Conservation (phyloP, 1,139 yeast species). For the Suhomyces ambrosiae region DNA sequence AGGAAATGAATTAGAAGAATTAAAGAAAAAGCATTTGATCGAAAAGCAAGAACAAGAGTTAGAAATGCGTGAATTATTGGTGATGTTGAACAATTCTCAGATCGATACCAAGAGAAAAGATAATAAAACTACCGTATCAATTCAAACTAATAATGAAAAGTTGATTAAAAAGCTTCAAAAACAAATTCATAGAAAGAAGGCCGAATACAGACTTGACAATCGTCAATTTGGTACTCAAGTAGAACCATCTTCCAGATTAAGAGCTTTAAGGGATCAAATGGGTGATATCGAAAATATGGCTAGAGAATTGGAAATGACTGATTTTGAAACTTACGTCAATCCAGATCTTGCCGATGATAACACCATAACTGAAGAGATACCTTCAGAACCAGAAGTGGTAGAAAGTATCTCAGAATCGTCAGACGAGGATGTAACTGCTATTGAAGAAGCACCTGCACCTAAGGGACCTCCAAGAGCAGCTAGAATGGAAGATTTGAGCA, state of each 20-base stretch:
- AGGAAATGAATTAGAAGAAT: constrained; percentile 66
- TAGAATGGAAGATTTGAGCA: constrained; percentile 45
- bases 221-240: constrained; percentile 58
- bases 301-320: constrained; percentile 82
- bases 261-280: constrained; percentile 81
- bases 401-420: constrained; percentile 19
- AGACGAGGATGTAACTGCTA: constrained; percentile 18
- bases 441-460: constrained; percentile 22
- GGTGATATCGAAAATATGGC: constrained; percentile 85
- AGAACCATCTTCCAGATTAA: constrained; percentile 77
- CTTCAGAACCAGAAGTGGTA: constrained; percentile 20
- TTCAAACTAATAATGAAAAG: constrained; percentile 45
- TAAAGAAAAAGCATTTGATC: constrained; percentile 65
- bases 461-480: constrained; percentile 36
- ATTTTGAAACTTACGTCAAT: constrained; percentile 54
- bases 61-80: constrained; percentile 82
- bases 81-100: constrained; percentile 56
- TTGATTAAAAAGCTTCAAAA: constrained; percentile 54
- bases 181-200: constrained; percentile 63
- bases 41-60: constrained; percentile 87
- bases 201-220: constrained; percentile 60
- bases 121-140: constrained; percentile 42
- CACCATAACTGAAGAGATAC: constrained; percentile 14
- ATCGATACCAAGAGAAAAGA: constrained; percentile 32
- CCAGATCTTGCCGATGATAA: constrained; percentile 15